Evolutionary conservation across 1,284 basidiomycete species (phyloP).

Genomic region (Melampsora larici-populina): DNA sequence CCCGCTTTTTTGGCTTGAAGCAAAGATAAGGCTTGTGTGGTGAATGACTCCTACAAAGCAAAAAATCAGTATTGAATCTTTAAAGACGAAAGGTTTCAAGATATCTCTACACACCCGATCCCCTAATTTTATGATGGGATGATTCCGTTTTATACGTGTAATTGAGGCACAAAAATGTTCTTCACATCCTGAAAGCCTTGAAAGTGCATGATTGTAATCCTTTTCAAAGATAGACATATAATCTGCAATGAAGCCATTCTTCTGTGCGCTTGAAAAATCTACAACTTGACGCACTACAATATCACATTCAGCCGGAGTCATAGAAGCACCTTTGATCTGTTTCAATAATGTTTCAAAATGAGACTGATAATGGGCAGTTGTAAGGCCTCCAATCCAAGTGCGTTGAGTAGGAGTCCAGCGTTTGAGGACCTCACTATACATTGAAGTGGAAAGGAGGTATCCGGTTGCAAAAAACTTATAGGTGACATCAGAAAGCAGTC

Average conservation of each 20-base stretch:
- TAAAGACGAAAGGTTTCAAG: no score
- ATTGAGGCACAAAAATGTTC: background rate
- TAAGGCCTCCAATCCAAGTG: conserved; percentile 3
- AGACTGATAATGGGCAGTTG: background rate
- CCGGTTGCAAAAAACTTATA: conserved; percentile 18
- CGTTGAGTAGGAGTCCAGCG: conserved; percentile 20
- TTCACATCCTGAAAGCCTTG: conserved; percentile 6
- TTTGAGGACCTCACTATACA: background rate
- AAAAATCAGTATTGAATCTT: background rate
- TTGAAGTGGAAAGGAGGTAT: background rate
- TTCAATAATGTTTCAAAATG: background rate
- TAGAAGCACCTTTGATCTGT: background rate
- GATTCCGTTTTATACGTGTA: conserved; percentile 5
- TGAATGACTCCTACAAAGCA: background rate
- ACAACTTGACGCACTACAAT: conserved; percentile 2
- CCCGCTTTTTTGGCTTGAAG: background rate
- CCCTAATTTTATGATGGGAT: background rate
- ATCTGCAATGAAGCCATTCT: background rate
- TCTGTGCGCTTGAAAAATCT: conserved; percentile 3
- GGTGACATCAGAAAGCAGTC: conserved; percentile 7
- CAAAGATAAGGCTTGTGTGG: background rate
- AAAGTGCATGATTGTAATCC: background rate
- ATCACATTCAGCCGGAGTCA: background rate
- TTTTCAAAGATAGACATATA: conserved; percentile 13
- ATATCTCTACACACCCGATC: background rate